A percentile compares a stretch with the other conserved stretches of the same genome.
These are phyloP conservation scores for Pistacia vera DNA, from an alignment of 345 rosid species.

Conservation along the genomic window DNA sequence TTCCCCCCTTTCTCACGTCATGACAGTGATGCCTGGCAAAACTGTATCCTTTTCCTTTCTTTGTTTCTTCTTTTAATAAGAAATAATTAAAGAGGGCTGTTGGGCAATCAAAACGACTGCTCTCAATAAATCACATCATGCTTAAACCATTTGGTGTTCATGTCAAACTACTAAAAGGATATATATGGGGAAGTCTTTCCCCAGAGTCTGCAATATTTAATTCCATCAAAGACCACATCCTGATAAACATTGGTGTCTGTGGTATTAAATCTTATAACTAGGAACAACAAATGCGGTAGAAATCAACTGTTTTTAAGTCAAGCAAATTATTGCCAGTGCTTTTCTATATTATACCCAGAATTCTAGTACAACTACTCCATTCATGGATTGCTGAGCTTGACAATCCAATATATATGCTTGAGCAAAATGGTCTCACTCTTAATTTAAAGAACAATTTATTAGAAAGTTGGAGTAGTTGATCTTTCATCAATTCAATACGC, in stretches of 20 bases:
- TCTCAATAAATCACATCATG: not conserved
- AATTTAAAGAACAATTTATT: not conserved
- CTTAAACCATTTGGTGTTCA: not conserved
- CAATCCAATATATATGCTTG: not conserved
- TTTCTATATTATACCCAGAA: not conserved
- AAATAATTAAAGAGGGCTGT: not conserved
- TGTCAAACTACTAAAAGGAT: not conserved
- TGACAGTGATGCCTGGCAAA: not conserved
- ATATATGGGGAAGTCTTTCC: not conserved
- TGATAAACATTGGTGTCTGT: not conserved
- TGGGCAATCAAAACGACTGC: not conserved
- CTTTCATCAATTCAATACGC: slow-evolving; percentile 16
- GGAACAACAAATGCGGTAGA: not conserved
- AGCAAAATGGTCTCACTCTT: slow-evolving; percentile 10
- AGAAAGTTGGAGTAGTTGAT: slow-evolving; percentile 1
- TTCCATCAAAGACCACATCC: not conserved
- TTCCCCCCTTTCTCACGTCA: not conserved
- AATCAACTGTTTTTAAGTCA: not conserved
- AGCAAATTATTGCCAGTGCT: not conserved
- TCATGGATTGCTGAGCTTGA: not conserved
- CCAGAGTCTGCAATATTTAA: not conserved
- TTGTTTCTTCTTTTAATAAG: no score
- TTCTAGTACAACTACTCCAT: no score
- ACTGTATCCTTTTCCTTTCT: not conserved
- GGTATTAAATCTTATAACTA: not conserved